phyloP scores from a whole-genome alignment of 2,329 filamentous ascomycete species.

The Phaeoacremonium minimum region DNA sequence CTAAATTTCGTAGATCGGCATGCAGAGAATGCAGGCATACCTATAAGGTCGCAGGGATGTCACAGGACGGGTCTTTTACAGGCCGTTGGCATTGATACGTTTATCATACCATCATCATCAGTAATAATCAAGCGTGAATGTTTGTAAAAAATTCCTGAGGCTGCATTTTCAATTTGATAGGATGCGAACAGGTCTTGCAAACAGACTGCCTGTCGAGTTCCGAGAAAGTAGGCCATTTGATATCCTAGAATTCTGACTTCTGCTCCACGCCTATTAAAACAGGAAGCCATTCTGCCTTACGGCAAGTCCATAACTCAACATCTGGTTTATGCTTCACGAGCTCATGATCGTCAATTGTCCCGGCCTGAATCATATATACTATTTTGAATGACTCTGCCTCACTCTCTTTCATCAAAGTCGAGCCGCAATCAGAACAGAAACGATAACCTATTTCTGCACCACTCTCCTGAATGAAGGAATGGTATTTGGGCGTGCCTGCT shows the following conservation, averaged over 20 bases:
- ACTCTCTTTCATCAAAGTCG: background rate
- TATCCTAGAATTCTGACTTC: background rate
- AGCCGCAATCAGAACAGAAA: background rate
- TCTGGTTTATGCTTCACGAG: background rate
- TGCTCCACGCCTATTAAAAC: background rate
- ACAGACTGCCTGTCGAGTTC: no score
- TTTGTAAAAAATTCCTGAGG: no score
- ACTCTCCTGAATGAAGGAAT: background rate
- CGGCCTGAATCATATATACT: background rate
- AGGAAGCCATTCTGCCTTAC: background rate
- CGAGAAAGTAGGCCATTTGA: no score
- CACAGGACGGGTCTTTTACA: no score
- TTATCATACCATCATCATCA: no score
- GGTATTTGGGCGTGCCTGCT: background rate
- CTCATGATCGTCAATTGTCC: background rate
- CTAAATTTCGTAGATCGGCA: no score
- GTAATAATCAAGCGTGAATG: no score
- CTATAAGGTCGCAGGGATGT: no score
- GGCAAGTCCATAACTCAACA: background rate
- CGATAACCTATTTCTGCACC: background rate
- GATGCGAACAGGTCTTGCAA: no score
- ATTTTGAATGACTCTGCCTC: background rate
- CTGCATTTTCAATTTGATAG: no score
- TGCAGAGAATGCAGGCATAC: no score
- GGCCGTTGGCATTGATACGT: no score